A percentile compares a stretch with the other conserved stretches of the same genome.
Evolutionary conservation across 441 rosid genomes (phyloP).

Genomic region (Adansonia madagascariensis): DNA sequence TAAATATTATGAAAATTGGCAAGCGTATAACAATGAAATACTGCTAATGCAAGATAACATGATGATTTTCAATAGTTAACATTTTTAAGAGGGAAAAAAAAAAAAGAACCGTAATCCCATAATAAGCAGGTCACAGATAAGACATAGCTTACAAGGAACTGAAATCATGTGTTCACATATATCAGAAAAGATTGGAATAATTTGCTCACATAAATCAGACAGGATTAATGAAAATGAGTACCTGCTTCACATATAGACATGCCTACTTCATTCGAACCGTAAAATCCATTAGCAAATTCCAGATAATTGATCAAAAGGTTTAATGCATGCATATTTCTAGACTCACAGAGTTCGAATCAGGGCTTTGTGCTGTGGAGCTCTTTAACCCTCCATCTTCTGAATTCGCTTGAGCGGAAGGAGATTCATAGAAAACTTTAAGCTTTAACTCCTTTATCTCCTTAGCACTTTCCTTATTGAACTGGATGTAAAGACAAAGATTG

Average conservation of each 20-base stretch:
- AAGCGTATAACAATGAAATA: background rate
- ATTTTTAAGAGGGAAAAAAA: background rate
- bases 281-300: background rate
- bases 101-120: background rate
- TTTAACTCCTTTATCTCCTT: constrained; percentile 75
- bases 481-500: constrained; percentile 29
- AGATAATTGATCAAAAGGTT: background rate
- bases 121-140: background rate
- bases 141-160: background rate
- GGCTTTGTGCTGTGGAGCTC: constrained; percentile 49
- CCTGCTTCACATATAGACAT: background rate
- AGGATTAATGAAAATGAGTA: background rate
- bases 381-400: constrained; percentile 50
- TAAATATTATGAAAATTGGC: background rate
- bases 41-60: background rate
- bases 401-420: constrained; percentile 58
- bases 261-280: background rate
- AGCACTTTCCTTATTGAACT: constrained; percentile 81
- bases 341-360: constrained; percentile 69
- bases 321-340: constrained; percentile 4
- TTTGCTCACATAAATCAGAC: background rate
- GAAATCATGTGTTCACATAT: background rate
- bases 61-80: background rate
- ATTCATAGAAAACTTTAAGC: constrained; percentile 75
- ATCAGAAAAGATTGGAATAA: background rate